Percentiles rank a stretch among this genome's conserved stretches.
Evolutionary conservation across 2,329 filamentous ascomycete genomes (phyloP).

Genomic region (Monilinia laxa): DNA sequence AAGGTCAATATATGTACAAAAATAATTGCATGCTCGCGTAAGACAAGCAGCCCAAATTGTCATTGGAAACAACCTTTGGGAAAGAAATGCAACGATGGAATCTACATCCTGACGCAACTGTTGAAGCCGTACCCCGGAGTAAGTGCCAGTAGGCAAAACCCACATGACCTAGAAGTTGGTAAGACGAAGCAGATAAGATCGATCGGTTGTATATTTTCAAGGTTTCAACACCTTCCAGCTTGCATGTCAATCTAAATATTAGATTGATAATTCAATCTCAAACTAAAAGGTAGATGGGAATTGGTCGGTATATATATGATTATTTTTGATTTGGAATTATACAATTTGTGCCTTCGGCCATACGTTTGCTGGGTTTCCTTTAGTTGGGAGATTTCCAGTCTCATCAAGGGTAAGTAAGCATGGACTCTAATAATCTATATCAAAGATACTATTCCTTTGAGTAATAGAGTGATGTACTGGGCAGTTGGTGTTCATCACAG

Average conservation of each 20-base stretch:
- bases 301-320: too few species aligned
- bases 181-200: neutral
- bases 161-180: neutral
- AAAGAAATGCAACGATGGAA: neutral
- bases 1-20: too few species aligned
- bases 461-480: neutral
- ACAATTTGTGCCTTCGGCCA: too few species aligned
- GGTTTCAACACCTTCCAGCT: neutral
- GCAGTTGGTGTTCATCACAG: neutral
- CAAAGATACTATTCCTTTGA: neutral
- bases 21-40: too few species aligned
- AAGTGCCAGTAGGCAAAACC: neutral
- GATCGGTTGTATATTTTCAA: neutral
- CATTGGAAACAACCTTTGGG: neutral
- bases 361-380: too few species aligned
- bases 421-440: neutral
- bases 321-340: too few species aligned
- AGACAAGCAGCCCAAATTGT: neutral
- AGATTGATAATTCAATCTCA: neutral
- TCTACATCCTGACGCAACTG: neutral
- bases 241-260: neutral
- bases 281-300: neutral
- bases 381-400: neutral
- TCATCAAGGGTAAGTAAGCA: neutral
- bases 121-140: neutral